Percentiles rank a stretch among this genome's conserved stretches.
Evolutionary conservation across 2,329 filamentous ascomycete genomes (phyloP).

Genomic region (Monilinia aucupariae): DNA sequence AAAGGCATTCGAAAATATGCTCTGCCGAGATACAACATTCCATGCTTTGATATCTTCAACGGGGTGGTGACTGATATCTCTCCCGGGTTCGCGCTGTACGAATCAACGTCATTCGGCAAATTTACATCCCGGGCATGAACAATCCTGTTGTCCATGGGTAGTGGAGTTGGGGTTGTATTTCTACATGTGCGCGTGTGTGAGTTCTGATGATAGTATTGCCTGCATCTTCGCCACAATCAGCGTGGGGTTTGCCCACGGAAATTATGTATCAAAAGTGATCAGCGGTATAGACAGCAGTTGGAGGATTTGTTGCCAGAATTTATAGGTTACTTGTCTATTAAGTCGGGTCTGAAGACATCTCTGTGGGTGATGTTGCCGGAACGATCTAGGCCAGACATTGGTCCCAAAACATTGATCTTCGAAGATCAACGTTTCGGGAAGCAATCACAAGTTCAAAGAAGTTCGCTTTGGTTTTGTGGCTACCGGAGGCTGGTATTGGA

Average conservation of each 20-base stretch:
- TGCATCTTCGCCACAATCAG: neutral
- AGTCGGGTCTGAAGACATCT: neutral
- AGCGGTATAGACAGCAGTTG: neutral
- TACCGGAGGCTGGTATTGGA: neutral
- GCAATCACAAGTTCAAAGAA: conserved; percentile 2
- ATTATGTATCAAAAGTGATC: conserved; percentile 13
- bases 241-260: conserved; percentile 8
- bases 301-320: neutral
- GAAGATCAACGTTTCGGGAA: neutral
- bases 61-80: neutral
- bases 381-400: neutral
- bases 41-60: neutral
- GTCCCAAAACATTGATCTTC: neutral
- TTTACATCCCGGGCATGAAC: neutral
- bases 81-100: neutral
- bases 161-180: neutral
- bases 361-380: neutral
- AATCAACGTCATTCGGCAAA: neutral
- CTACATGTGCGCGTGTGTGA: neutral
- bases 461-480: conserved; percentile 32
- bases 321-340: neutral
- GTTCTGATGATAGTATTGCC: neutral
- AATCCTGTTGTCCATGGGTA: neutral
- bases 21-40: neutral
- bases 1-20: neutral